Evolutionary conservation across 495 filamentous ascomycete species (phyloP).

Genomic region (Podospora fimiseda): DNA sequence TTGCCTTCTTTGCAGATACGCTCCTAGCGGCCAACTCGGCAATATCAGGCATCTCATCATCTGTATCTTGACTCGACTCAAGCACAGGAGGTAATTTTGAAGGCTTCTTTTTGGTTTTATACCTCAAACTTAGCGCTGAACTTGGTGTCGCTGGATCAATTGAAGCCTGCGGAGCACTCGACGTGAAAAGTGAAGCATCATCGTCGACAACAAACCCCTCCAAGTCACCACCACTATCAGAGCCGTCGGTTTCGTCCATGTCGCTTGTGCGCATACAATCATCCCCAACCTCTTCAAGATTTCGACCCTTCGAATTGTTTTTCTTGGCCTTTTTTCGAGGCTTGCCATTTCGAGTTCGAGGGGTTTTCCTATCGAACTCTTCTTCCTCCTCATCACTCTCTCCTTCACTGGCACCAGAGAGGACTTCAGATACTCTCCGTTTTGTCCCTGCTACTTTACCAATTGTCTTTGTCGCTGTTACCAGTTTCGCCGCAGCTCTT

Average conservation of each 20-base stretch:
- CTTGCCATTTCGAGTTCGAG: not conserved
- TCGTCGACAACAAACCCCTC: slow-evolving; percentile 41
- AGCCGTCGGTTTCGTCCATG: slow-evolving; percentile 38
- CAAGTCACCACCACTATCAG: slow-evolving; percentile 41
- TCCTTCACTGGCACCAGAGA: slow-evolving; percentile 10
- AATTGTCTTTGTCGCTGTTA: slow-evolving; percentile 5
- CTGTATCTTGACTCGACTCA: slow-evolving; percentile 26
- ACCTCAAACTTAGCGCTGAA: slow-evolving; percentile 4
- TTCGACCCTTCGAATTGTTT: slow-evolving; percentile 16
- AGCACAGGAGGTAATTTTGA: no score
- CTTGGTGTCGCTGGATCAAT: slow-evolving; percentile 26
- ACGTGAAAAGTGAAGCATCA: slow-evolving; percentile 27
- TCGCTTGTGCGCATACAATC: slow-evolving; percentile 45
- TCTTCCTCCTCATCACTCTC: slow-evolving; percentile 11
- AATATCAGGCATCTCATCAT: slow-evolving; percentile 35
- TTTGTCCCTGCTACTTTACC: slow-evolving; percentile 2
- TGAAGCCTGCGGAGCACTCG: slow-evolving; percentile 28
- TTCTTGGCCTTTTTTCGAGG: slow-evolving; percentile 4
- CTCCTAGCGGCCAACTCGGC: slow-evolving; percentile 22
- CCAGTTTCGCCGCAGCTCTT: no score
- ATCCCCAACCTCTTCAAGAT: slow-evolving; percentile 40
- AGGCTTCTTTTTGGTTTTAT: not conserved
- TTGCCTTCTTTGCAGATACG: slow-evolving; percentile 6
- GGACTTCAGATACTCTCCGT: not conserved
- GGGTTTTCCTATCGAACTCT: not conserved